Evolutionary conservation across 352 stramenopile genomes (phyloP).

Genomic region (Saprolegnia parasitica): DNA sequence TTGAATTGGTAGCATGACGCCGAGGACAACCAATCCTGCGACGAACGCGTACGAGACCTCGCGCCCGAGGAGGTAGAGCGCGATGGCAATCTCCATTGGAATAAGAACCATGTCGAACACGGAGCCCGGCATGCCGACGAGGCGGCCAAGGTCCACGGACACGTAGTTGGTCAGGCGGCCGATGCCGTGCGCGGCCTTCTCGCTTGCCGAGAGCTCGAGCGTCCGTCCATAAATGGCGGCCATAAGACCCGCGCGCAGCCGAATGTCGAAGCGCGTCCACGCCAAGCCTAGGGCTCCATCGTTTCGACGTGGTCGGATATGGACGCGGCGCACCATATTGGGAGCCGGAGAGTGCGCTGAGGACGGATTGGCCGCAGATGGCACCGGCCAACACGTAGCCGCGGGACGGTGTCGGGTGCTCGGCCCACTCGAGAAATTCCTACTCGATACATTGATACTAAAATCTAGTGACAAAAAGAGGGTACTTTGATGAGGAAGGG

Average conservation of each 20-base stretch:
- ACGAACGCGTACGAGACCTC: slow-evolving; percentile 84
- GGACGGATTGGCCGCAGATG: slow-evolving; percentile 51
- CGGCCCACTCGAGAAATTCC: slow-evolving; percentile 73
- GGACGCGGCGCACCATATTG: slow-evolving; percentile 43
- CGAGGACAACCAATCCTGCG: slow-evolving; percentile 64
- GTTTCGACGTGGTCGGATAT: neutral
- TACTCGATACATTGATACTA: slow-evolving; percentile 28
- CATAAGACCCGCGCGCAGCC: slow-evolving; percentile 62
- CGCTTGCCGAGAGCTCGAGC: slow-evolving; percentile 38
- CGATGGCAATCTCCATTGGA: slow-evolving; percentile 64
- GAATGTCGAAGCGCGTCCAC: slow-evolving; percentile 74
- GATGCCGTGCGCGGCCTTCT: slow-evolving; percentile 40
- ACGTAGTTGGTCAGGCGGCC: slow-evolving; percentile 71
- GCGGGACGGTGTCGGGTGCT: slow-evolving; percentile 34
- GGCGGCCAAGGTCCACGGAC: slow-evolving; percentile 65
- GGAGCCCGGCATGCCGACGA: slow-evolving; percentile 62
- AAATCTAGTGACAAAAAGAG: neutral
- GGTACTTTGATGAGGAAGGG: slow-evolving; percentile 52
- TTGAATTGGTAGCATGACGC: slow-evolving; percentile 83
- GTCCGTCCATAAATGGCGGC: slow-evolving; percentile 65
- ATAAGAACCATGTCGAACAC: slow-evolving; percentile 80
- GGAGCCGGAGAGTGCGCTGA: slow-evolving; percentile 59
- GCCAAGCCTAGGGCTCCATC: slow-evolving; percentile 33
- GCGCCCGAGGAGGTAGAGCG: slow-evolving; percentile 61
- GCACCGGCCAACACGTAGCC: slow-evolving; percentile 54